Conservation (phyloP, 371 early-diverging fungal genomes). For the Chytridium lagenaria region DNA sequence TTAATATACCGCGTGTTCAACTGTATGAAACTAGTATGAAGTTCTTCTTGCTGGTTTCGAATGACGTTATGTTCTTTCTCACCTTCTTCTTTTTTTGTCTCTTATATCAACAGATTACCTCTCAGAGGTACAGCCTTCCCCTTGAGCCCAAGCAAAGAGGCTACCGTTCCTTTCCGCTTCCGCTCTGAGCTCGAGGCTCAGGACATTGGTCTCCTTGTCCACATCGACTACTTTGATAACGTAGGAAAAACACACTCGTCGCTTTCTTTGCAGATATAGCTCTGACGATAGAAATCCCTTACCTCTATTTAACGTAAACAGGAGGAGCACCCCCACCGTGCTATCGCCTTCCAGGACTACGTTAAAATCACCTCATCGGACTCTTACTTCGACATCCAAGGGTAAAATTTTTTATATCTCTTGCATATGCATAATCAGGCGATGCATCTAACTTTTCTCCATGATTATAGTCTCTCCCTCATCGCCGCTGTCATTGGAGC, state of each 20-base stretch:
- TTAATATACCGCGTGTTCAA: too few species aligned
- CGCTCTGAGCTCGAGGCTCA: slow-evolving; percentile 40
- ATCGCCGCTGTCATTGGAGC: slow-evolving; percentile 25
- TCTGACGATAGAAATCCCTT: too few species aligned
- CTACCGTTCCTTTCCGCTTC: slow-evolving; percentile 38
- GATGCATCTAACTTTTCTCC: too few species aligned
- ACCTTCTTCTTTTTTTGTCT: too few species aligned
- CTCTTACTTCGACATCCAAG: slow-evolving; percentile 33
- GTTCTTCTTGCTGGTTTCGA: too few species aligned
- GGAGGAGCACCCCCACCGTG: slow-evolving; percentile 41
- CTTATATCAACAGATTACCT: slow-evolving; percentile 26
- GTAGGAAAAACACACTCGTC: slow-evolving; percentile 19
- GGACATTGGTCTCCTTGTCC: slow-evolving; percentile 39
- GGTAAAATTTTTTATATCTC: slow-evolving; percentile 22
- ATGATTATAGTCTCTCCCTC: slow-evolving; percentile 21
- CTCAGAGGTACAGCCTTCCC: slow-evolving; percentile 31
- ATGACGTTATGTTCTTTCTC: too few species aligned
- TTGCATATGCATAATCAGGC: too few species aligned
- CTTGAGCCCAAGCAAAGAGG: slow-evolving; percentile 33
- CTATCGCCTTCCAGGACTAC: slow-evolving; percentile 31
- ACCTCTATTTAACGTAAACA: neutral
- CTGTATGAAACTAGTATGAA: too few species aligned
- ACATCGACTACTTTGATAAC: slow-evolving; percentile 42
- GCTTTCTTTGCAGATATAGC: too few species aligned
- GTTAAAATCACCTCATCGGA: slow-evolving; percentile 28